These are phyloP conservation scores for Zygnema circumcarinatum DNA, from an alignment of 139 green algal genomes.

Conservation along the genomic window DNA sequence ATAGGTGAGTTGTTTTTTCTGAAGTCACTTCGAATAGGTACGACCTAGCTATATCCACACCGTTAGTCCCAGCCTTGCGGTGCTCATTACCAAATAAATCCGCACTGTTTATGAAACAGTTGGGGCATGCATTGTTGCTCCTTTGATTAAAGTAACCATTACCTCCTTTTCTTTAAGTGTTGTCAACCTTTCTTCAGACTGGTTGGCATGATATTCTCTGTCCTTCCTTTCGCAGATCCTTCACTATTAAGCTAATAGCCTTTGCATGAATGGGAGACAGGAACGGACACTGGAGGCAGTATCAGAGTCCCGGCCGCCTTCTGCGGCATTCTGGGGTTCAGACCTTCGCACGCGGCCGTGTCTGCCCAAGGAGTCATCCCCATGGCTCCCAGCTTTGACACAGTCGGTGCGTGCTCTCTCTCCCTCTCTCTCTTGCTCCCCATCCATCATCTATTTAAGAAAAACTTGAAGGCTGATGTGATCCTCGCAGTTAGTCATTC, in stretches of 20 bases:
- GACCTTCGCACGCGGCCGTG: conserved; percentile 83
- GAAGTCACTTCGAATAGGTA: background rate
- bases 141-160: too few species aligned
- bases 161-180: too few species aligned
- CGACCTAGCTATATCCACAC: background rate
- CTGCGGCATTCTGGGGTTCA: conserved; percentile 84
- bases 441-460: too few species aligned
- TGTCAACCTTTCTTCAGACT: too few species aligned
- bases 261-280: conserved; percentile 57
- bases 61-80: background rate
- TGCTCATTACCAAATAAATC: conserved; percentile 9
- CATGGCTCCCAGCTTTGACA: conserved; percentile 48
- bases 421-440: conserved; percentile 3
- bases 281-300: conserved; percentile 89
- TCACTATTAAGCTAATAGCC: too few species aligned
- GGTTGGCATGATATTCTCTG: too few species aligned
- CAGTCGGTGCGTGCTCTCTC: conserved; percentile 42
- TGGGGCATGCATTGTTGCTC: conserved; percentile 5
- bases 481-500: too few species aligned
- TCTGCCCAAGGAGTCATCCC: conserved; percentile 44
- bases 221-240: too few species aligned
- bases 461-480: too few species aligned
- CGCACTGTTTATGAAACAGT: conserved; percentile 20
- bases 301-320: conserved; percentile 88
- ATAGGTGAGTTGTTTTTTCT: conserved; percentile 40